Evolutionary conservation across 1,284 basidiomycete species (phyloP).

Genomic region (Tilletia walkeri): DNA sequence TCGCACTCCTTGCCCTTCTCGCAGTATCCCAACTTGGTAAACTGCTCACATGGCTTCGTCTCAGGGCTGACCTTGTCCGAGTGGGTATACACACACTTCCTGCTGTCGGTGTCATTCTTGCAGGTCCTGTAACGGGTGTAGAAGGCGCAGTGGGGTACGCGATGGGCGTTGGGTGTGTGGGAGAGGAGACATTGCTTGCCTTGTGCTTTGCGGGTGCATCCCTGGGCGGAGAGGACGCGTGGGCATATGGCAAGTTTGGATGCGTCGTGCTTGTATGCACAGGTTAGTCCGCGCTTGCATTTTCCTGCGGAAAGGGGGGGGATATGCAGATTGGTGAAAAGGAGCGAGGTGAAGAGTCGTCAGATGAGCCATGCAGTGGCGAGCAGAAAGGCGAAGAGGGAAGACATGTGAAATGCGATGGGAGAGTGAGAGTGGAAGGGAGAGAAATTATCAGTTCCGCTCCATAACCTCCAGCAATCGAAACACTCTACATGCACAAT

Average conservation of each 20-base stretch:
- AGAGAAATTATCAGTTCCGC: no score
- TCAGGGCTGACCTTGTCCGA: constrained; percentile 21
- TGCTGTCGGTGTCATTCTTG: constrained; percentile 30
- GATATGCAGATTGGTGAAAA: background rate
- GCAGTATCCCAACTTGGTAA: constrained; percentile 50
- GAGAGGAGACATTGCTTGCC: constrained; percentile 46
- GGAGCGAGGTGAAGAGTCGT: no score
- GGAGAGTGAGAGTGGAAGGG: background rate
- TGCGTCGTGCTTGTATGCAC: constrained; percentile 49
- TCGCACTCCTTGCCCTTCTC: constrained; percentile 36
- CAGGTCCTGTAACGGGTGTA: constrained; percentile 38
- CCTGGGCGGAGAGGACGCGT: constrained; percentile 38
- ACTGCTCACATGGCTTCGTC: constrained; percentile 39
- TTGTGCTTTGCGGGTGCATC: constrained; percentile 36
- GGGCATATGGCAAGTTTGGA: constrained; percentile 49
- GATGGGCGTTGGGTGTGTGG: constrained; percentile 36
- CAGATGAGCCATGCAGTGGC: no score
- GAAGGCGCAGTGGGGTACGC: constrained; percentile 52
- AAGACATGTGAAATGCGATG: background rate
- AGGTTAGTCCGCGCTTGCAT: constrained; percentile 49
- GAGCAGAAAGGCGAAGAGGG: no score
- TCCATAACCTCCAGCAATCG: no score
- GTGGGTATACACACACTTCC: constrained; percentile 44
- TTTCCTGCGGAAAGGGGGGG: constrained; percentile 26
- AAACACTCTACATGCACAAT: no score